These are phyloP conservation scores for Plasmodium relictum DNA, from an alignment of 169 alveolate species.

Conservation along the genomic window DNA sequence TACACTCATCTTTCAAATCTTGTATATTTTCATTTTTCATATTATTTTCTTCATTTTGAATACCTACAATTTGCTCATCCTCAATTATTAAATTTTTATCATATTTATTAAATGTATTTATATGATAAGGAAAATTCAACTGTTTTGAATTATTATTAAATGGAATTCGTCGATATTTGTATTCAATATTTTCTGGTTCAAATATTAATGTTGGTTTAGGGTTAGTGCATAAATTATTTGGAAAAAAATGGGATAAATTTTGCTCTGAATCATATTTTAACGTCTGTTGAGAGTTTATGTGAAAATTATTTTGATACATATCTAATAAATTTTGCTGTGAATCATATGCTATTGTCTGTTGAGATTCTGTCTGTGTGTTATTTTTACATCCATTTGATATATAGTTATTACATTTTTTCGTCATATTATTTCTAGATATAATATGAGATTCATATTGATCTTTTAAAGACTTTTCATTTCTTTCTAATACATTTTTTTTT, in stretches of 20 bases:
- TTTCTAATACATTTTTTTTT: background rate
- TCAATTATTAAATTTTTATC: background rate
- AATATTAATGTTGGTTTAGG: slow-evolving; percentile 23
- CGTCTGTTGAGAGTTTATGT: background rate
- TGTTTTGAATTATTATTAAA: slow-evolving; percentile 10
- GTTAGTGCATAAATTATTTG: background rate
- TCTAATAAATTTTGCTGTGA: slow-evolving; percentile 37
- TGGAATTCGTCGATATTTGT: too few species aligned
- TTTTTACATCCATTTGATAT: background rate
- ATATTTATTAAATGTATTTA: background rate
- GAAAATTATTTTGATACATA: background rate
- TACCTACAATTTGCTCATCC: background rate
- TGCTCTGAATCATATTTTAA: slow-evolving; percentile 18
- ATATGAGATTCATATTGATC: background rate
- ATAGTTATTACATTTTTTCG: background rate
- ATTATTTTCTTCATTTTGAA: background rate
- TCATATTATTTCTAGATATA: background rate
- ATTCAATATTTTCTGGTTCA: slow-evolving; percentile 6
- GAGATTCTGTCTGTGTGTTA: slow-evolving; percentile 4
- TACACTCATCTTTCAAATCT: too few species aligned
- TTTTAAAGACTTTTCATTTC: background rate
- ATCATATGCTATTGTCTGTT: slow-evolving; percentile 18
- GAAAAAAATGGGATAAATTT: slow-evolving; percentile 33
- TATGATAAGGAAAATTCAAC: background rate
- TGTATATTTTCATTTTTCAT: background rate